Base-by-base conservation (phyloP, 2,329 filamentous ascomycete genomes). In the Dactylellina cionopaga region DNA sequence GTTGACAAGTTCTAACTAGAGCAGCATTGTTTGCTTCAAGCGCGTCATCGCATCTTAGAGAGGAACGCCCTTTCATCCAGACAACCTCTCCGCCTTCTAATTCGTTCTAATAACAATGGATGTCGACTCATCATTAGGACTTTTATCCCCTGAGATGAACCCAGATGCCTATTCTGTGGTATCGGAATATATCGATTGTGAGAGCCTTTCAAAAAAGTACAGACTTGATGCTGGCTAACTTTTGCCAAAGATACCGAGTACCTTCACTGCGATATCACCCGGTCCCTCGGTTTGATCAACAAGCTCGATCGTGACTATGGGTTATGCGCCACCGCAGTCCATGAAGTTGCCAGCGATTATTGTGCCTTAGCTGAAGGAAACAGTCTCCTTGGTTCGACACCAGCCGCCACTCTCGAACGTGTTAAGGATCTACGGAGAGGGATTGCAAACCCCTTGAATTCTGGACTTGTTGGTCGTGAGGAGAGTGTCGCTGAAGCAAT, bases 251-350 rank as follows among this genome's bases (percentile, higher is more conserved):
- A 76, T 75, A 89, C 87, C 76, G 88, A 90, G 79, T 89, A 90
- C 79, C 84, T 90, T 0, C 87, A 88, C 9, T 86, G 87, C 54
- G 88, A 90, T 77, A 85, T 90, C 76, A 82, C 85, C 74, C 86
- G 88, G 65, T 90, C 88, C 22, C 81, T 90, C 44, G 88, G 86
- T 2, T 82, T 90, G 35, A 88, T 90, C 72, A 85, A 86, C 58
- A 85, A 89, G 75, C 86, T 90, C 58, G 88, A 90, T 78, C 79
- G 84, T 74, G 82, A 80, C 13, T 88, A 89, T 76, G 78, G 81
- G n/a, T 81, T 87, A 51, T 83, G 85, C 5, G 89, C 87, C 10
- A 76, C 80, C 58, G 82, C 80, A 22, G 81, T 89, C 1, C 80
- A 89, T 77, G 82, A 86, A 17, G 81, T 89, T 58, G 87, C 87